Conservation (phyloP, 768 basidiomycete genomes). For the Pisolithus sp. region DNA sequence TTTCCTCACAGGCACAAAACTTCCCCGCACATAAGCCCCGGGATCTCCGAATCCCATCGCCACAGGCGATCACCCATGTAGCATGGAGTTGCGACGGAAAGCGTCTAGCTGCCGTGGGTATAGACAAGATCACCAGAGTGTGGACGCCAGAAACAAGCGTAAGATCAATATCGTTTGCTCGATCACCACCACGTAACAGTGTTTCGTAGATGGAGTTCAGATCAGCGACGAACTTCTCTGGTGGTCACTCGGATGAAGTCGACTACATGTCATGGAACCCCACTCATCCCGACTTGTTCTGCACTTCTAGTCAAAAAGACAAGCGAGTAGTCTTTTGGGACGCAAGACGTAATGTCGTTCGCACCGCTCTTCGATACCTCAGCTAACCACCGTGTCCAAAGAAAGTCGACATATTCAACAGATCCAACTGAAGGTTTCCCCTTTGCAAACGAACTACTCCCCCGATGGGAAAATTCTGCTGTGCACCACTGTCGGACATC, state of each 20-base stretch:
- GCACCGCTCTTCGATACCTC: background rate
- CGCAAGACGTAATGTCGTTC: constrained; percentile 55
- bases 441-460: constrained; percentile 61
- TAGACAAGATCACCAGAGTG: constrained; percentile 71
- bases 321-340: constrained; percentile 78
- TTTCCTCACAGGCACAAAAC: constrained; percentile 52
- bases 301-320: constrained; percentile 73
- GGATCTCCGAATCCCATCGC: constrained; percentile 59
- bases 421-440: constrained; percentile 50
- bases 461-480: constrained; percentile 65
- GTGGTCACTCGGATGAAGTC: constrained; percentile 73
- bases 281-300: constrained; percentile 77
- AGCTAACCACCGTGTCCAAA: constrained; percentile 24
- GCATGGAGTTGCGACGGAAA: constrained; percentile 84
- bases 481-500: constrained; percentile 54
- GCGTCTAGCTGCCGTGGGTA: constrained; percentile 74
- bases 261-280: constrained; percentile 84
- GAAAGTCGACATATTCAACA: constrained; percentile 69
- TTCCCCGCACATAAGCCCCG: constrained; percentile 78
- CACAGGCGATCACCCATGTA: constrained; percentile 65
- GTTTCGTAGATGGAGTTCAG: constrained; percentile 61
- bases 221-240: constrained; percentile 56
- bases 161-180: constrained; percentile 22
- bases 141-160: constrained; percentile 78
- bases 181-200: background rate